Evolutionary conservation across 768 basidiomycete species (phyloP).

Genomic region (Amanita muscaria): DNA sequence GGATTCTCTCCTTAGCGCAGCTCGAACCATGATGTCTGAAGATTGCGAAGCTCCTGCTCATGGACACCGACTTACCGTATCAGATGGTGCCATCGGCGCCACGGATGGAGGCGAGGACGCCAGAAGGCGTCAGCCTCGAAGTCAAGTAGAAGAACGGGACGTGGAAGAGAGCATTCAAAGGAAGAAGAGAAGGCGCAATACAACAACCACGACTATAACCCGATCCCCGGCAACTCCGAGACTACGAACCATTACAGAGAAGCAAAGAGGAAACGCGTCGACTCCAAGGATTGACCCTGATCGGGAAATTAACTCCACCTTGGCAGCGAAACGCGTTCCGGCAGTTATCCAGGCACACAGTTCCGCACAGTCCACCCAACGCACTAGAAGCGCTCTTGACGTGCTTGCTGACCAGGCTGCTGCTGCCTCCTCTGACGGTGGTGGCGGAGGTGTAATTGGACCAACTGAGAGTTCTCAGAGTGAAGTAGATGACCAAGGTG

Average conservation of each 20-base stretch:
- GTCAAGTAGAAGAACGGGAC: not conserved
- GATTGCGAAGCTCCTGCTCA: too few species aligned
- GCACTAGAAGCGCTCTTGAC: slow-evolving; percentile 45
- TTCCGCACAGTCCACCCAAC: not conserved
- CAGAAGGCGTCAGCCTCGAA: not conserved
- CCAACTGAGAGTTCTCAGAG: not conserved
- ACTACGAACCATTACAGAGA: slow-evolving; percentile 1
- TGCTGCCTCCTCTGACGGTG: slow-evolving; percentile 34
- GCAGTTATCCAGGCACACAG: slow-evolving; percentile 20
- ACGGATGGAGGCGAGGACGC: slow-evolving; percentile 1
- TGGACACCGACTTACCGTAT: too few species aligned
- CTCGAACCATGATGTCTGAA: slow-evolving; percentile 43
- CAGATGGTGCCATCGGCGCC: too few species aligned
- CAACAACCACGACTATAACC: not conserved
- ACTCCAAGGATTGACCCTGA: not conserved
- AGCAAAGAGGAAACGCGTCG: not conserved
- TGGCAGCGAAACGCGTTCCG: slow-evolving; percentile 7
- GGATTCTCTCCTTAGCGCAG: slow-evolving; percentile 53
- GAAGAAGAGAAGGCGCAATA: slow-evolving; percentile 4
- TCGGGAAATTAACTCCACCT: slow-evolving; percentile 2
- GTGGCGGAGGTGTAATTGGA: slow-evolving; percentile 17
- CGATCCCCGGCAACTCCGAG: not conserved
- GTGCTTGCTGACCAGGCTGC: slow-evolving; percentile 71
- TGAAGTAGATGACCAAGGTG: not conserved
- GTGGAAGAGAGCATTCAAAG: not conserved